These are phyloP conservation scores for Lipomyces orientalis DNA, from an alignment of 805 yeast genomes.

Conservation along the genomic window DNA sequence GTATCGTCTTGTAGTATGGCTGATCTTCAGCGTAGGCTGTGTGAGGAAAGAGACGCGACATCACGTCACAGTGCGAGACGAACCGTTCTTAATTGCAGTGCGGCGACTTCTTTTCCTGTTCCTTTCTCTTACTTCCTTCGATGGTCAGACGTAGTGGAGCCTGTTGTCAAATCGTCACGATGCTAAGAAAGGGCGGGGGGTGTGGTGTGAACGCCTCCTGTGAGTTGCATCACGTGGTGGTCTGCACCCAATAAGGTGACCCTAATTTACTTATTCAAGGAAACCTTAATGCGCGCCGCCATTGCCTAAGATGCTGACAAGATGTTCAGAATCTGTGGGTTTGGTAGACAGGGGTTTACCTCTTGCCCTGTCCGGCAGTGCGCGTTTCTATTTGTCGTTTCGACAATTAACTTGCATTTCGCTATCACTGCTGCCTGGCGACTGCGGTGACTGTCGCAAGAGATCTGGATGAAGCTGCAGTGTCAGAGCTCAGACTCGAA, in stretches of 20 bases:
- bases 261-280: too few species aligned
- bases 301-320: background rate
- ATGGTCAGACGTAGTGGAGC: background rate
- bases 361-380: background rate
- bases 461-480: slow-evolving; percentile 3
- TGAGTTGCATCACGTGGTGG: background rate
- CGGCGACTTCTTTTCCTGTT: too few species aligned
- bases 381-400: background rate
- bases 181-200: background rate
- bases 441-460: slow-evolving; percentile 4
- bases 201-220: background rate
- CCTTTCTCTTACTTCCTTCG: too few species aligned
- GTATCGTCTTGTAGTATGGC: background rate
- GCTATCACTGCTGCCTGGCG: background rate
- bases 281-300: background rate
- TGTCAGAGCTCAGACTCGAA: background rate
- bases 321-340: background rate
- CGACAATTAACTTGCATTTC: background rate
- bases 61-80: background rate
- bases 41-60: background rate
- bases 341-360: background rate
- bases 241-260: too few species aligned
- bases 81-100: background rate
- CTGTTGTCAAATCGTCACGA: background rate
- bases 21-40: background rate